Percentiles rank a stretch among this genome's conserved stretches.
Evolutionary conservation across 169 alveolate species (phyloP).

Genomic region (Babesia bigemina): DNA sequence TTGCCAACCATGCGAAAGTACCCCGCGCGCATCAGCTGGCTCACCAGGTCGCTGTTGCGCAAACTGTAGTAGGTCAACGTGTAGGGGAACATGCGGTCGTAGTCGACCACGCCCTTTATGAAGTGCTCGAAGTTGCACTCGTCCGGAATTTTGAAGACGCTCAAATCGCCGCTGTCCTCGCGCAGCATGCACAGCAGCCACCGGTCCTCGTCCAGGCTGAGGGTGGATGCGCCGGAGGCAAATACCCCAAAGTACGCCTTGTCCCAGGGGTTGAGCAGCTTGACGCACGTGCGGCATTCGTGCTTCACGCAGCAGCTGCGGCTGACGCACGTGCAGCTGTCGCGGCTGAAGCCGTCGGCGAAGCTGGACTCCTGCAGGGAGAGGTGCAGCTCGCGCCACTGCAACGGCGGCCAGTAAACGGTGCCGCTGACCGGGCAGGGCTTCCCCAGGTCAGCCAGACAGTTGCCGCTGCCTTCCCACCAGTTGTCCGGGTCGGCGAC

Average conservation of each 20-base stretch:
- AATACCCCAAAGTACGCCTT: constrained; percentile 28
- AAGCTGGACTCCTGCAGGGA: constrained; percentile 12
- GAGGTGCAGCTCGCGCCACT: constrained; percentile 41
- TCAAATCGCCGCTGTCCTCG: constrained; percentile 41
- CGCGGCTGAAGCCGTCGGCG: constrained; percentile 1
- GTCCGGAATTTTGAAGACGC: constrained; percentile 35
- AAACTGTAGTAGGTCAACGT: constrained; percentile 32
- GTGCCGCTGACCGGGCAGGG: constrained; percentile 6
- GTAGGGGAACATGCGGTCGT: constrained; percentile 42
- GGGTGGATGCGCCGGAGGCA: constrained; percentile 5
- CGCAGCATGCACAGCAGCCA: constrained; percentile 41
- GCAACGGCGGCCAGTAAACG: constrained; percentile 57
- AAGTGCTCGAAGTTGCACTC: constrained; percentile 19
- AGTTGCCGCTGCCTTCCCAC: constrained; percentile 31
- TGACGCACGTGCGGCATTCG: constrained; percentile 19
- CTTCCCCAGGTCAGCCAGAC: constrained; percentile 22
- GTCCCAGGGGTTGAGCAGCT: constrained; percentile 60
- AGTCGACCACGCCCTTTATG: constrained; percentile 10
- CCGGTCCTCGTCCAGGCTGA: constrained; percentile 49
- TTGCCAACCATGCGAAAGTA: constrained; percentile 18
- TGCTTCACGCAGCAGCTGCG: constrained; percentile 15
- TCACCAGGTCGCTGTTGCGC: constrained; percentile 33
- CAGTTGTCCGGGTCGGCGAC: not conserved
- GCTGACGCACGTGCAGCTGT: constrained; percentile 7
- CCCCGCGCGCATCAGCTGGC: constrained; percentile 34